Evolutionary conservation across 176 grass and related monocot genomes (phyloP).

Genomic region (Paspalum notatum): DNA sequence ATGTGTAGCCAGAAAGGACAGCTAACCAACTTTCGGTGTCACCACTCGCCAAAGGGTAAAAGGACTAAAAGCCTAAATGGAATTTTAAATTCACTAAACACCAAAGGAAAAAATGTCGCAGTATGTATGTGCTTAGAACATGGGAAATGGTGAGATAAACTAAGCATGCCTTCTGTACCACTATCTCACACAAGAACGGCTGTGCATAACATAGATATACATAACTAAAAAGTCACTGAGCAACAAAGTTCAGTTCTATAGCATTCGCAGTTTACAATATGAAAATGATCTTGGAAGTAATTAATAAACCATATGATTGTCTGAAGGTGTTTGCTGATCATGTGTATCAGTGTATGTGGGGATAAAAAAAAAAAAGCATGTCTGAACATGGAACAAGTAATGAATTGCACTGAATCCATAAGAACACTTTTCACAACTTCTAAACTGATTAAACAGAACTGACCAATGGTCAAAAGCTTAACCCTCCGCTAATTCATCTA

Average conservation of each 20-base stretch:
- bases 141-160: background rate
- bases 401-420: background rate
- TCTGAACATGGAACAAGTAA: background rate
- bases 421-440: background rate
- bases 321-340: background rate
- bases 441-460: background rate
- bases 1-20: background rate
- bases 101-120: conserved; percentile 13
- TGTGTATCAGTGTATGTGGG: background rate
- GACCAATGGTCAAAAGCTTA: background rate
- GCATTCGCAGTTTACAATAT: background rate
- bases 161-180: background rate
- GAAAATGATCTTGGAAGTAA: background rate
- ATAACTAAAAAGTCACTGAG: background rate
- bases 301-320: background rate
- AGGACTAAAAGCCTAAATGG: background rate
- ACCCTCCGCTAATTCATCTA: background rate
- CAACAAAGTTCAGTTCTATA: conserved; percentile 9
- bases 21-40: background rate
- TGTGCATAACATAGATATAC: background rate
- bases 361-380: conserved; percentile 16
- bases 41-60: background rate
- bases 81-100: conserved; percentile 5
- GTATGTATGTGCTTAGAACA: background rate
- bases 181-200: background rate